A percentile compares a stretch with the other conserved stretches of the same genome.
These are phyloP conservation scores for Mucor mucedo DNA, from an alignment of 371 early-diverging fungal species.

Conservation along the genomic window DNA sequence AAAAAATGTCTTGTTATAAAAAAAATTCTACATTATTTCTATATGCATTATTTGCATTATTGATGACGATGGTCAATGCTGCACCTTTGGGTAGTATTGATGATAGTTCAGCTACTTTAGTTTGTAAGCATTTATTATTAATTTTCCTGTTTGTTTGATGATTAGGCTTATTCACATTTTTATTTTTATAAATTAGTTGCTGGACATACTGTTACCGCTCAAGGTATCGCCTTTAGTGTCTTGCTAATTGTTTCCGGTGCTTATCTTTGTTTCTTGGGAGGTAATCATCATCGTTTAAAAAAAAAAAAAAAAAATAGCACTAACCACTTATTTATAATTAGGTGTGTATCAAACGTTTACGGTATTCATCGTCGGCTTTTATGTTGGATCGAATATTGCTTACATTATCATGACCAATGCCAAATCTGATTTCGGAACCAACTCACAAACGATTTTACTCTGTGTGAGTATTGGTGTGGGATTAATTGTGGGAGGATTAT, in stretches of 20 bases:
- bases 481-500: constrained; percentile 54
- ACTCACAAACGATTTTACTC: constrained; percentile 55
- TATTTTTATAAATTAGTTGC: constrained; percentile 30
- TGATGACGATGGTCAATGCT: constrained; percentile 26
- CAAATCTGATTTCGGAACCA: constrained; percentile 50
- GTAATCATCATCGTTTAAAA: constrained; percentile 17
- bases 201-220: constrained; percentile 48
- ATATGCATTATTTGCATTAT: constrained; percentile 20
- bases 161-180: not conserved
- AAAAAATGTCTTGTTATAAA: constrained; percentile 17
- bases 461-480: constrained; percentile 60
- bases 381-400: constrained; percentile 53
- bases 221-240: constrained; percentile 58
- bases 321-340: constrained; percentile 17
- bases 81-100: constrained; percentile 24
- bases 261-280: constrained; percentile 52
- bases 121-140: constrained; percentile 18
- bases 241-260: constrained; percentile 56
- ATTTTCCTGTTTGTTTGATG: not conserved
- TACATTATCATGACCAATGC: constrained; percentile 60
- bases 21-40: constrained; percentile 19
- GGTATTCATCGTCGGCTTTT: constrained; percentile 67
- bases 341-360: constrained; percentile 64
- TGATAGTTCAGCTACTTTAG: constrained; percentile 18
- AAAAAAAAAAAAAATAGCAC: constrained; percentile 2